These are phyloP conservation scores for Neoscytalidium dimidiatum DNA, from an alignment of 2,329 filamentous ascomycete species.

Conservation along the genomic window DNA sequence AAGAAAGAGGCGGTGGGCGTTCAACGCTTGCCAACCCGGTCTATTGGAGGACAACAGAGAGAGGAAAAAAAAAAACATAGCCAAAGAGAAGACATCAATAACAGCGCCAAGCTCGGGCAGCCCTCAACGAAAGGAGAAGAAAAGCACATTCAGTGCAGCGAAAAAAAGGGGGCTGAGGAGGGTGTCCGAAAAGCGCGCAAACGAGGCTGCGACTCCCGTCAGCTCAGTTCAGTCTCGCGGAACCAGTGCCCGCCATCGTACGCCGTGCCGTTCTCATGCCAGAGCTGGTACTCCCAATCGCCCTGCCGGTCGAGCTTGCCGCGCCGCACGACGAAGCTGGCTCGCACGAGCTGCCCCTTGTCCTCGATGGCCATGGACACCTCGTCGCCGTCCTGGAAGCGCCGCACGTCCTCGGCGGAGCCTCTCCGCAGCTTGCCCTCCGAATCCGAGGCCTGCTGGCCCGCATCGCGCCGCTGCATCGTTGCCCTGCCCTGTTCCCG, in stretches of 20 bases:
- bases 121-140: neutral
- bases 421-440: neutral
- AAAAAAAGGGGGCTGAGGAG: no score
- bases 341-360: neutral
- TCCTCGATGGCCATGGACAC: conserved; percentile 5
- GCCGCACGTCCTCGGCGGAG: conserved; percentile 3
- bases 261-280: conserved; percentile 13
- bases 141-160: neutral
- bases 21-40: neutral
- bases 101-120: neutral
- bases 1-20: neutral
- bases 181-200: no score
- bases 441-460: neutral
- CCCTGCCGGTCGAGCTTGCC: neutral
- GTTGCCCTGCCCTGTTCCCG: neutral
- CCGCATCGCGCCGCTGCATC: neutral
- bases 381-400: conserved; percentile 14
- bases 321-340: conserved; percentile 3
- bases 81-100: neutral
- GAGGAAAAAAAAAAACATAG: neutral
- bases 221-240: conserved; percentile 3
- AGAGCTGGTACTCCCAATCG: conserved; percentile 16
- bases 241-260: conserved; percentile 13
- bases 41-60: neutral
- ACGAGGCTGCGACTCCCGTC: neutral